These are phyloP conservation scores for Tuctoria greenei DNA, from an alignment of 176 grass and related monocot species.

Conservation along the genomic window DNA sequence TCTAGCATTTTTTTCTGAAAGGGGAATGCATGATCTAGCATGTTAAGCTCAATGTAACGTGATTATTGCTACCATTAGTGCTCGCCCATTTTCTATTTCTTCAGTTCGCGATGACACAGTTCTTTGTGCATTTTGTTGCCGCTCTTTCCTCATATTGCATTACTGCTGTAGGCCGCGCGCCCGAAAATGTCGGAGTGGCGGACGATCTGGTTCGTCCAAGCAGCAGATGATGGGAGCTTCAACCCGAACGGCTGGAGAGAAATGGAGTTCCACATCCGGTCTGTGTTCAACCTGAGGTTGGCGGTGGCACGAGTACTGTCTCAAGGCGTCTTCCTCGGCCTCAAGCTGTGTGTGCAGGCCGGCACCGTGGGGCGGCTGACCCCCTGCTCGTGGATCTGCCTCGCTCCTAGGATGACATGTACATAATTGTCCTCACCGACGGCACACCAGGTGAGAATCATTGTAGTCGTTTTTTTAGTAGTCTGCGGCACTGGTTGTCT, in stretches of 20 bases:
- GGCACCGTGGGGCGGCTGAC: slow-evolving; percentile 6
- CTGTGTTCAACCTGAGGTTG: not conserved
- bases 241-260: not conserved
- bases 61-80: no score
- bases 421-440: not conserved
- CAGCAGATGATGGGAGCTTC: not conserved
- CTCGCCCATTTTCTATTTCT: no score
- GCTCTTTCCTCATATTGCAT: not conserved
- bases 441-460: not conserved
- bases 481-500: not conserved
- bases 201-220: not conserved
- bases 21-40: no score
- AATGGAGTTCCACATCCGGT: not conserved
- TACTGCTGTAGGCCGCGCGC: not conserved
- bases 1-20: no score
- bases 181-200: not conserved
- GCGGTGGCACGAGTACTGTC: not conserved
- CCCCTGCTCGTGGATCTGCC: slow-evolving; percentile 25
- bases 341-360: slow-evolving; percentile 17
- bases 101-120: not conserved
- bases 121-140: not conserved
- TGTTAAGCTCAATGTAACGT: no score
- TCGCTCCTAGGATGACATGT: not conserved
- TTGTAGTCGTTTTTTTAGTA: not conserved
- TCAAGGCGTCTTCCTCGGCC: not conserved